These are phyloP conservation scores for Dictyostelium purpureum DNA, from an alignment of 78 protist genomes.

Conservation along the genomic window DNA sequence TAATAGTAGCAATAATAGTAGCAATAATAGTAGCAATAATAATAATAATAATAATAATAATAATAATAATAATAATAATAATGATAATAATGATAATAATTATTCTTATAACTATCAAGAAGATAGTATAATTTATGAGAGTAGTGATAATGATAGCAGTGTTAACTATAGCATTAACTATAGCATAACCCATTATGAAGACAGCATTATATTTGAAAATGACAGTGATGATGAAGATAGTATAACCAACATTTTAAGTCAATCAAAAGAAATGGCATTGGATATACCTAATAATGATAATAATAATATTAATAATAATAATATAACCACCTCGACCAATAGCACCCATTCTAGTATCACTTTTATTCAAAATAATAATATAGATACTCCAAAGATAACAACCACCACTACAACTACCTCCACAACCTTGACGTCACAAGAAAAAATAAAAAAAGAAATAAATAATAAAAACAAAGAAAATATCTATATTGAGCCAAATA, in stretches of 20 bases:
- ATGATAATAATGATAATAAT: not conserved
- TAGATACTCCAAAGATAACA: not conserved
- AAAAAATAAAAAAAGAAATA: not conserved
- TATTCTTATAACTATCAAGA: not conserved
- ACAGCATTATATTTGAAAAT: not conserved
- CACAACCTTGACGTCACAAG: not conserved
- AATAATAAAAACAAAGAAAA: not conserved
- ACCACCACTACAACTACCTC: no score
- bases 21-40: not conserved
- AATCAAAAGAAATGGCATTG: not conserved
- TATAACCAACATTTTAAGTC: not conserved
- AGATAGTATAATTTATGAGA: not conserved
- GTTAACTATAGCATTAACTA: not conserved
- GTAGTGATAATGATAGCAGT: not conserved
- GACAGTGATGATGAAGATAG: not conserved
- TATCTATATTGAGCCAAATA: not conserved
- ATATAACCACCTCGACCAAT: no score
- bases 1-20: not conserved
- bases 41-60: not conserved
- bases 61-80: not conserved
- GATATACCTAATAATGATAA: not conserved
- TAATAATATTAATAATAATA: not conserved
- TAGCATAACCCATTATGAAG: not conserved
- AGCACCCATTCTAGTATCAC: not conserved
- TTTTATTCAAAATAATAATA: not conserved